Evolutionary conservation across 352 stramenopile genomes (phyloP), one percentile per base, ranked within the genome.

Genomic region (Pythium pyrilobum): DNA sequence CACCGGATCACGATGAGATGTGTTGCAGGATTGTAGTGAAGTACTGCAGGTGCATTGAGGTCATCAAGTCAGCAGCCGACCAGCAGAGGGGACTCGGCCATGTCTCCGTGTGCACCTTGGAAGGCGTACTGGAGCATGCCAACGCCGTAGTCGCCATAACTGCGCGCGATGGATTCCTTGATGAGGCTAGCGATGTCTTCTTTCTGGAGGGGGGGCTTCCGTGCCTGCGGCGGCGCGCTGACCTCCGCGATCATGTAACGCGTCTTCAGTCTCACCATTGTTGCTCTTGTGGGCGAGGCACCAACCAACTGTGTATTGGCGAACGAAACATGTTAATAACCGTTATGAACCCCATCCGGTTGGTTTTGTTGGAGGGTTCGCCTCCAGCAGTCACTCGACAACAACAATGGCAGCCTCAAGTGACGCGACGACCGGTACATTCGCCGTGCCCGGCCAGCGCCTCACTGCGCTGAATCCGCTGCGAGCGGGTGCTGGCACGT

Each of bases 231-330:
- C 18, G 59, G 43, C 7, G 40, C 54, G 38, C 50, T 44, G n/a
- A 75, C 56, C 58, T 90, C 77, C 50, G 84, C 73, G 45, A 89
- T 52, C 50, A 91, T 41, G 64, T 89, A 91, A 15, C 77, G 75
- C 15, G 77, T 88, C 67, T 91, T 91, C 16, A 88, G 76, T 9
- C 80, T 75, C 53, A 91, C 80, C 80, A 91, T 91, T 24, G 37
- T n/a, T 5, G 9, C 4, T 28, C 18, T 15, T 44, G 6, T 11
- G 29, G 10, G 13, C 20, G 11, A 15, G n/a, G n/a, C n/a, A n/a
- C n/a, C n/a, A n/a, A n/a, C n/a, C n/a, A n/a, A n/a, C n/a, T n/a
- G n/a, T n/a, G n/a, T n/a, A n/a, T n/a, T n/a, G n/a, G n/a, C n/a
- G n/a, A n/a, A n/a, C n/a, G n/a, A n/a, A n/a, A n/a, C n/a, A n/a